Evolutionary conservation across 2,329 filamentous ascomycete species (phyloP).

Genomic region (Hysterium pulicare): DNA sequence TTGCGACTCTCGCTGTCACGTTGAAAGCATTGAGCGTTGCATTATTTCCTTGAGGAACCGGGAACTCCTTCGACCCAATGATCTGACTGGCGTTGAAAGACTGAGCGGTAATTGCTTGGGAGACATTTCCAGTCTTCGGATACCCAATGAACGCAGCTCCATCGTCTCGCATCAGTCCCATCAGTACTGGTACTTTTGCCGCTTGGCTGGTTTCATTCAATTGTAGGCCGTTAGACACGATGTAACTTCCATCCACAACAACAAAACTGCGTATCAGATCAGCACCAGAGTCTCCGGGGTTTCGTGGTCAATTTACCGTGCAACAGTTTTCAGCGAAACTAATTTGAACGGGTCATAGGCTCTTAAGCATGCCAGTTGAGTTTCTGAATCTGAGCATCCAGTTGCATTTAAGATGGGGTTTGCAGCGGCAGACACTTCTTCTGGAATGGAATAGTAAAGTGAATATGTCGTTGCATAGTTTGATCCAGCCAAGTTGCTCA

Average conservation of each 20-base stretch:
- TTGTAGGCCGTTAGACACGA: conserved; percentile 19
- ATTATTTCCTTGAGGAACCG: conserved; percentile 24
- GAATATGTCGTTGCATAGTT: conserved; percentile 21
- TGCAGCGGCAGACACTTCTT: conserved; percentile 15
- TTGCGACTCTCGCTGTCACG: conserved; percentile 26
- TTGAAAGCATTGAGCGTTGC: conserved; percentile 33
- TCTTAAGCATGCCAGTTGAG: conserved; percentile 22
- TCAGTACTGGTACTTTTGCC: conserved; percentile 20
- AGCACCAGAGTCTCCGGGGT: background rate
- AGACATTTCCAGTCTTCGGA: conserved; percentile 18
- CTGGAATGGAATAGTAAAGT: conserved; percentile 21
- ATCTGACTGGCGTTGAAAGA: conserved; percentile 17
- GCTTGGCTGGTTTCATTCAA: conserved; percentile 17
- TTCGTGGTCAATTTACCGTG: conserved; percentile 7
- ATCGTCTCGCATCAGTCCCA: conserved; percentile 31
- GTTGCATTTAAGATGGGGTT: conserved; percentile 21
- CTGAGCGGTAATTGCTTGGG: conserved; percentile 17
- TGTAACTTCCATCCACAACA: conserved; percentile 31
- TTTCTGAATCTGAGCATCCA: conserved; percentile 16
- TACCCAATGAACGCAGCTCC: conserved; percentile 28
- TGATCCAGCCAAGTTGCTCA: conserved; percentile 21
- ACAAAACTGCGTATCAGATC: conserved; percentile 19
- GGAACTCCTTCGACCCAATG: conserved; percentile 15
- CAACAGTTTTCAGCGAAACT: conserved; percentile 10
- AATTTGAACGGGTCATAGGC: conserved; percentile 20